Evolutionary conservation across 768 basidiomycete species (phyloP), one percentile per base, ranked within the genome.

Genomic region (Suillus weaverae): DNA sequence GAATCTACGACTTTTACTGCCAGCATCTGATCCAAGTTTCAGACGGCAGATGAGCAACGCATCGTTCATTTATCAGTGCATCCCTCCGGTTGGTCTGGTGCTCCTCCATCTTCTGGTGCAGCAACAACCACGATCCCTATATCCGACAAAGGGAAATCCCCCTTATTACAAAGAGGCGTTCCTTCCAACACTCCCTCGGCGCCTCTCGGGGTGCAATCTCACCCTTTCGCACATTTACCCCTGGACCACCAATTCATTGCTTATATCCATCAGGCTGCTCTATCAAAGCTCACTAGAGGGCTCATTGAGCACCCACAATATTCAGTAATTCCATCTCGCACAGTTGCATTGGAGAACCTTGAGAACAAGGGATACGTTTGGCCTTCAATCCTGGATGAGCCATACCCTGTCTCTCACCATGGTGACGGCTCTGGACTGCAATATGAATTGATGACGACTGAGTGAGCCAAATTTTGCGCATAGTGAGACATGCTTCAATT

Each of bases 51-150:
- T 62, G 88, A 89, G 61, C 81, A 85, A 32, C 84, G 83, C 50
- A 81, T 87, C 63, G 79, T 93, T 50, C 92, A 92, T 76, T 81
- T 94, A 26, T 88, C 90, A 16, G 91, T 94, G n/a, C 88, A 89
- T 71, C 89, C 90, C 30, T 89, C 89, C 33, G 89, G 89, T 61
- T 94, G 92, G 92, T 81, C 82, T 46, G 76, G 81, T 30, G 66
- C 76, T 14, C 88, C 89, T 33, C 88, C 85, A 14, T 66, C 72
- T 36, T 67, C 74, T 1, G 62, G 73, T 60, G 38, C 70, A 18
- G 50, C 71, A 46, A 57, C 69, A 18, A 38, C 66, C 20, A 41
- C 66, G 33, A 62, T 54, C 53, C 43, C 61, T 60, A 41, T 64
- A 38, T 43, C 64, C 6, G 39, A 30, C 48, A 44, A 38, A 56